Base-by-base conservation (phyloP, 108 stramenopile genomes). In the Nitzschia palea region DNA sequence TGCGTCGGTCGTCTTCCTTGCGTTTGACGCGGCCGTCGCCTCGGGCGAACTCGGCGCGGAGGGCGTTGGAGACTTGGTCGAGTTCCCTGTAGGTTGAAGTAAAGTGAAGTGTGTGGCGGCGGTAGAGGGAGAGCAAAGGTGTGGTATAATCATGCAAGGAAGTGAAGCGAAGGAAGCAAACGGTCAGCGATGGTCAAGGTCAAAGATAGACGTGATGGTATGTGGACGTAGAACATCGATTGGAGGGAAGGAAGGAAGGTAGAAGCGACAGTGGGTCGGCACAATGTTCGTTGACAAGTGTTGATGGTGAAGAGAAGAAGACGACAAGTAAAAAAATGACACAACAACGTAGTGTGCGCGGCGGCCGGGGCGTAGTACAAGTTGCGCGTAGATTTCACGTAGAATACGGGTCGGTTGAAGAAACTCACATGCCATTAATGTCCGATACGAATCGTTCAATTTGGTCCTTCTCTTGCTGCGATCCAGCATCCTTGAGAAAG, bases 1-100 rank as follows among this genome's bases (percentile, higher is more conserved):
- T 83, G 63, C 93, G 88, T 35, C 93, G 93, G 65, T 91, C 89
- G 36, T 95, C 94, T 83, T 95, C 91, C 76, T 91, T 89, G 70
- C 86, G 85, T 70, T 95, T 92, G 83, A 85, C 73, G 22, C 88
- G 86, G 30, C 94, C 94, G 67, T 95, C 90, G 22, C 94, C 94
- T 20, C 90, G 80, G 25, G 94, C 94, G 63, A 92, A 89, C 60
- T 95, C 94, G 55, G 80, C 85, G 15, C 91, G 89, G 43, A 95
- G 78, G 32, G 84, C 69, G 18, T 77, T 77, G 50, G 91, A 90
- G 33, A 95, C 86, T 9, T 82, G 66, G 40, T 63, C 62, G 37
- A 91, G 74, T 57, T 79, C 67, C 87, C 90, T 95, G 71, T 31
- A 37, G 25, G 47, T 15, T 47, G 51, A 1, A 63, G 47, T 23